Conservation (phyloP, 1,139 yeast species). For the Yamadazyma sp. region DNA sequence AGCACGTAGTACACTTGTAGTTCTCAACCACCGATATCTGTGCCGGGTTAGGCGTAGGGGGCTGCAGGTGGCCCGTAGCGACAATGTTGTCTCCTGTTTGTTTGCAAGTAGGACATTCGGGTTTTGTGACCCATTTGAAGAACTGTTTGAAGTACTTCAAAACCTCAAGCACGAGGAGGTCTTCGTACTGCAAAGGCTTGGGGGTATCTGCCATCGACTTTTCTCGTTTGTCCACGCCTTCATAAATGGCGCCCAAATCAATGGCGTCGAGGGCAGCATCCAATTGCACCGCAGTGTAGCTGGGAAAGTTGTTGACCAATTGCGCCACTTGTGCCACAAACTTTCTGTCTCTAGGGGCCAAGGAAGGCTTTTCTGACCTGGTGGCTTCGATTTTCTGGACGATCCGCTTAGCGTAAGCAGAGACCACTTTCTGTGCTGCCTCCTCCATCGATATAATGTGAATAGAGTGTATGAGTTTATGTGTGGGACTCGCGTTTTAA, state of each 20-base stretch:
- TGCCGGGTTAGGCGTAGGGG: constrained; percentile 29
- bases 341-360: constrained; percentile 9
- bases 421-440: constrained; percentile 1
- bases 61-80: constrained; percentile 13
- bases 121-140: constrained; percentile 80
- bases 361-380: not conserved
- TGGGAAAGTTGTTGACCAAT: not conserved
- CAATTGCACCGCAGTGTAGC: constrained; percentile 13
- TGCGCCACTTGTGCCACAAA: constrained; percentile 10
- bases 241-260: constrained; percentile 37
- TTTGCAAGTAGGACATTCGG: constrained; percentile 60
- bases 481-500: no score
- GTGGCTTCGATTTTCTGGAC: not conserved
- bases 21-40: constrained; percentile 49
- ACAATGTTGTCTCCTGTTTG: constrained; percentile 17
- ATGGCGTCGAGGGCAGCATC: constrained; percentile 33
- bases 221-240: constrained; percentile 32
- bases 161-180: constrained; percentile 65
- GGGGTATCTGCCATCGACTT: constrained; percentile 3
- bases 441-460: not conserved
- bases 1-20: constrained; percentile 60
- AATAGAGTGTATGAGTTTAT: no score
- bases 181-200: constrained; percentile 54
- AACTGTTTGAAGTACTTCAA: constrained; percentile 78
- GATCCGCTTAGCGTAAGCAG: constrained; percentile 6